A percentile compares a stretch with the other conserved stretches of the same genome.
phyloP scores from a whole-genome alignment of 2,329 filamentous ascomycete genomes.

The Aphanocladium album region DNA sequence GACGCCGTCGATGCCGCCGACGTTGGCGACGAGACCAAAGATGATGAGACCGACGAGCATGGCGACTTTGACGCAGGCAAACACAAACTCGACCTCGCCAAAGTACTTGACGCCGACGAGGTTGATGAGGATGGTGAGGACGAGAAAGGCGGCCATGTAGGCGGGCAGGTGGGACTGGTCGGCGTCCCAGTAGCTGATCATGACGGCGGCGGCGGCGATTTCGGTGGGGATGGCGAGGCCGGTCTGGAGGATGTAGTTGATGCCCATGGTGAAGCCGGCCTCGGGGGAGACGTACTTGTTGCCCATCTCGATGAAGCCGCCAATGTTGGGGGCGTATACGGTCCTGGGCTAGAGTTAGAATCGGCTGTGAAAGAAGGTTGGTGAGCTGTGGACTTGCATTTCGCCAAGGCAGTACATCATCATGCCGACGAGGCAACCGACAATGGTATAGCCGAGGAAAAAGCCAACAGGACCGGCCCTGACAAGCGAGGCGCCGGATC shows the following conservation, averaged over 20 bases:
- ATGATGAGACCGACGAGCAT: conserved; percentile 36
- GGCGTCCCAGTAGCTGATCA: conserved; percentile 20
- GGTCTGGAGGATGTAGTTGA: conserved; percentile 20
- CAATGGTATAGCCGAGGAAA: conserved; percentile 15
- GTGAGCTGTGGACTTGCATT: conserved; percentile 13
- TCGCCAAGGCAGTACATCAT: conserved; percentile 18
- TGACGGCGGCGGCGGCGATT: conserved; percentile 18
- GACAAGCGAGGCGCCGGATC: conserved; percentile 16
- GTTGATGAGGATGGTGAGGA: conserved; percentile 17
- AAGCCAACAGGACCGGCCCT: conserved; percentile 15
- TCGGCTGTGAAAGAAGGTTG: not conserved
- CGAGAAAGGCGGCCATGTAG: conserved; percentile 17
- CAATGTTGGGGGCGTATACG: conserved; percentile 20
- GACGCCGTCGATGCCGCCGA: conserved; percentile 30
- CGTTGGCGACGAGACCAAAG: conserved; percentile 32
- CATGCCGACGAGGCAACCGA: conserved; percentile 16
- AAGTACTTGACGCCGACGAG: conserved; percentile 31
- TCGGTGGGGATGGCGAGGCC: conserved; percentile 19
- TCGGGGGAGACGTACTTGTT: conserved; percentile 20
- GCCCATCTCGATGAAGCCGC: conserved; percentile 22
- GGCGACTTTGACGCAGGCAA: conserved; percentile 39
- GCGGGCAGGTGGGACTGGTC: conserved; percentile 9
- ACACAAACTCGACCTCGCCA: conserved; percentile 44
- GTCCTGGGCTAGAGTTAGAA: conserved; percentile 13
- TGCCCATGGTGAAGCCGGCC: conserved; percentile 20